Evolutionary conservation across 148 eudicot genomes (phyloP), one percentile per base, ranked within the genome.

Genomic region (Rhododendron ferrugineum): DNA sequence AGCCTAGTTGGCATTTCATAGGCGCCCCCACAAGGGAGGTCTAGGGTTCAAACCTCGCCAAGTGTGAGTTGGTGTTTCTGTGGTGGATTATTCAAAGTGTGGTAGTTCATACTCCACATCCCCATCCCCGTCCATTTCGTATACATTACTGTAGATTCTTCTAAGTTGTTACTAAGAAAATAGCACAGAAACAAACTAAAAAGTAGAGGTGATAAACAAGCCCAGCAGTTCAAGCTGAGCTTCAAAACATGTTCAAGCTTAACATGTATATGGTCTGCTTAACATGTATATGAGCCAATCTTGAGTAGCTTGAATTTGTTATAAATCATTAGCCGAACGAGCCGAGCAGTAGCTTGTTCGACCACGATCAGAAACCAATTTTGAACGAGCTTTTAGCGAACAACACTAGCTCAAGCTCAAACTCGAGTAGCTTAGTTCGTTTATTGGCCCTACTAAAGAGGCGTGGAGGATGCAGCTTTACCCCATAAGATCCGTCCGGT

Each of bases 401-500:
- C 60, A 54, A 54, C 22, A 54, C 60, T 14, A 52, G 18, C 18
- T 52, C 22, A 16, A 52, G 18, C 18, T 52, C 22, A 16, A 54
- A 54, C 60, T 54, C 60, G 0, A 50, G 54, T 11, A 50, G 54
- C 54, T 54, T 54, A 5, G 60, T 54, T 54, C 6, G 1, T 16
- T 18, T 54, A 54, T 54, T 7, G 1, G 60, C 60, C 60, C 60
- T 16, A 14, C 1, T 7, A 49, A 42, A 30, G 23, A 37, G 11
- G 46, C 52, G 68, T 1, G 4, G 18, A 80, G 9, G 26, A 13
- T 15, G 1, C 70, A 49, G 89, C 89, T 56, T 54, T 85, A 93
- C 98, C 98, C 85, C 46, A 96, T 62, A 70, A 91, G 82, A 56
- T 88, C 78, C 3, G 93, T 89, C 74, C 87, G 84, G 49, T 90